Conservation (phyloP, 2,329 filamentous ascomycete genomes). For the Hypoxylon sp. region DNA sequence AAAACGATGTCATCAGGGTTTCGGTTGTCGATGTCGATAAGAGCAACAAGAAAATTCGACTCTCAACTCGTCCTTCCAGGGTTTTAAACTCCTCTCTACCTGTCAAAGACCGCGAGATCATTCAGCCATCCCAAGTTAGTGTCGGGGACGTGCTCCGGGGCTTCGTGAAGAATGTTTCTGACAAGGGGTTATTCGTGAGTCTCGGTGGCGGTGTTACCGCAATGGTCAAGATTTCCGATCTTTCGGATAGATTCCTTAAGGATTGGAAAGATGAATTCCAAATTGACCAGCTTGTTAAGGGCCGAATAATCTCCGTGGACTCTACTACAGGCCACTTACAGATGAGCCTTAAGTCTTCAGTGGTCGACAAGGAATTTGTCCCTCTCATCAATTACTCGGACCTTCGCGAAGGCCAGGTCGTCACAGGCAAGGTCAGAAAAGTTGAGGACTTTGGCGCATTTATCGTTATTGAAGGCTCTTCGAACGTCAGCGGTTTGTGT, state of each 20-base stretch:
- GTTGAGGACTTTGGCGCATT: conserved; percentile 97
- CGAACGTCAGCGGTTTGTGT: conserved; percentile 92
- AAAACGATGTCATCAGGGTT: conserved; percentile 90
- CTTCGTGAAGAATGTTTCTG: conserved; percentile 90
- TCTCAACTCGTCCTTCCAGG: conserved; percentile 89
- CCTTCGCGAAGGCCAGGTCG: conserved; percentile 81
- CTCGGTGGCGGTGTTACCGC: conserved; percentile 86
- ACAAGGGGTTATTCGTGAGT: conserved; percentile 89
- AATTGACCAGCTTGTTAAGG: conserved; percentile 90
- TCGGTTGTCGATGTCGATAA: conserved; percentile 85
- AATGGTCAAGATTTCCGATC: conserved; percentile 86
- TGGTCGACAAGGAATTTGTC: conserved; percentile 83
- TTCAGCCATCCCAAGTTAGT: conserved; percentile 77
- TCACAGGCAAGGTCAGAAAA: conserved; percentile 92
- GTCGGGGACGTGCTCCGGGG: conserved; percentile 87
- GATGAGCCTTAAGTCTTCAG: conserved; percentile 88
- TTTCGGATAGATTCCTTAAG: conserved; percentile 92
- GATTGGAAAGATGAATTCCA: conserved; percentile 95
- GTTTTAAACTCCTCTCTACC: conserved; percentile 88
- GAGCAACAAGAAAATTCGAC: conserved; percentile 84
- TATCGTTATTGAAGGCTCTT: conserved; percentile 87
- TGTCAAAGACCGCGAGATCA: conserved; percentile 86
- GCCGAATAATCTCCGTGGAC: conserved; percentile 83
- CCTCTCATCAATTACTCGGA: conserved; percentile 82
- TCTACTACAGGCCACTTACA: conserved; percentile 79